phyloP scores from a whole-genome alignment of 1,284 basidiomycete genomes.

The Schizophyllum amplum region DNA sequence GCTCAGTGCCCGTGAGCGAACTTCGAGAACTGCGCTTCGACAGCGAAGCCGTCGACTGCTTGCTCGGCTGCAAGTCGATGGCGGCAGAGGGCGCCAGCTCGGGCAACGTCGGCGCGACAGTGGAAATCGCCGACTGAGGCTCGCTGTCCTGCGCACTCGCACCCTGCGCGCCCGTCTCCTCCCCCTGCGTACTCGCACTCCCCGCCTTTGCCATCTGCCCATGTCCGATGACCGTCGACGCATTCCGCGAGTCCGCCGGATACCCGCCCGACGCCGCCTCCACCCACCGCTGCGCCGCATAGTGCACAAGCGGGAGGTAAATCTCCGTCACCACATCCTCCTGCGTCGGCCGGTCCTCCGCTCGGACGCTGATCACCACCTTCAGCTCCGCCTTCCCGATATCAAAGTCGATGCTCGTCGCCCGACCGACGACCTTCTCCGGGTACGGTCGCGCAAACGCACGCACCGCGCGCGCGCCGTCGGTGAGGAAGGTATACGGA shows the following conservation, averaged over 20 bases:
- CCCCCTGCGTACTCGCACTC: no score
- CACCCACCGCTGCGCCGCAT: slow-evolving; percentile 40
- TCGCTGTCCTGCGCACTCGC: neutral
- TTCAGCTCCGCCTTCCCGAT: slow-evolving; percentile 64
- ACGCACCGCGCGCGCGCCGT: slow-evolving; percentile 74
- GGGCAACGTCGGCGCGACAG: neutral
- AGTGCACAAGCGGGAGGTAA: slow-evolving; percentile 86
- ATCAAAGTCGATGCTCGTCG: slow-evolving; percentile 68
- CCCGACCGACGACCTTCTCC: slow-evolving; percentile 61
- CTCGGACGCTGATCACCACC: slow-evolving; percentile 51
- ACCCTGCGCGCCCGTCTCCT: neutral
- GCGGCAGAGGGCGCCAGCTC: neutral
- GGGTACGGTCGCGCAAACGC: slow-evolving; percentile 85
- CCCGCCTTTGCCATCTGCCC: neutral
- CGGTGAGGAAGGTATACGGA: slow-evolving; percentile 63
- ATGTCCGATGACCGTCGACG: slow-evolving; percentile 16
- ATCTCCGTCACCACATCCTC: slow-evolving; percentile 69
- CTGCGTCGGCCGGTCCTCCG: slow-evolving; percentile 36
- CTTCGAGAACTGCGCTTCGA: neutral
- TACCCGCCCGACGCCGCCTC: slow-evolving; percentile 11
- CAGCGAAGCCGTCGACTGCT: neutral
- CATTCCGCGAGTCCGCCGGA: slow-evolving; percentile 12
- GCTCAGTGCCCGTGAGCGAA: slow-evolving; percentile 2
- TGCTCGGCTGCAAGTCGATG: neutral
- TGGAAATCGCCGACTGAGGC: neutral